Conservation (phyloP, 1,139 yeast genomes). For the Nakaseomyces nivariensis region DNA sequence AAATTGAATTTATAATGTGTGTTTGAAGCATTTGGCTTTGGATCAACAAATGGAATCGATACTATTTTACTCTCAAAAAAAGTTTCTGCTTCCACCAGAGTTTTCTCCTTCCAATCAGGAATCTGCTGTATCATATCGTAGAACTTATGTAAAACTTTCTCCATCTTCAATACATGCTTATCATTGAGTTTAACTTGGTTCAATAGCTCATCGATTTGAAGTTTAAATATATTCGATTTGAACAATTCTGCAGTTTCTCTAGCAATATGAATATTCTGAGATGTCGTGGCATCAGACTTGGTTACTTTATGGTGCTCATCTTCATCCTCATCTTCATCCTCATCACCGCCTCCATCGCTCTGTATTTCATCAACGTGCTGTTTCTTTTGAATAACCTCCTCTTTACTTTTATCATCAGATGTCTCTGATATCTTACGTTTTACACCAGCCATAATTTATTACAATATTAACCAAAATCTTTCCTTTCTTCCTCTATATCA, state of each 20-base stretch:
- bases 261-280: conserved; percentile 84
- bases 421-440: conserved; percentile 12
- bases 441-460: conserved; percentile 3
- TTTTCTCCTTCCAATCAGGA: conserved; percentile 43
- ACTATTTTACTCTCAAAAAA: conserved; percentile 43
- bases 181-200: conserved; percentile 71
- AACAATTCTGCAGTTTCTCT: conserved; percentile 89
- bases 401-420: conserved; percentile 3
- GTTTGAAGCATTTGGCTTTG: conserved; percentile 54
- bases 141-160: conserved; percentile 66
- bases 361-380: not conserved
- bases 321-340: conserved; percentile 13
- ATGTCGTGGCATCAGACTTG: conserved; percentile 34
- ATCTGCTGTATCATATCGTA: conserved; percentile 59
- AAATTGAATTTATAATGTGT: conserved; percentile 64
- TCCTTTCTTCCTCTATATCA: not conserved
- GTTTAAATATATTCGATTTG: conserved; percentile 86
- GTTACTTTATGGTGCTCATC: conserved; percentile 8
- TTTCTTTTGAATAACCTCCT: conserved; percentile 1
- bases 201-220: conserved; percentile 85
- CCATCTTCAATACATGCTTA: conserved; percentile 53
- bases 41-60: conserved; percentile 80
- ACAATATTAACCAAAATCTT: not conserved
- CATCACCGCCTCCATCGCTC: conserved; percentile 6
- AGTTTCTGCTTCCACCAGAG: conserved; percentile 44